A percentile compares a stretch with the other conserved stretches of the same genome.
Evolutionary conservation across 305 asterid genomes (phyloP).

Genomic region (Fraxinus dipetala): DNA sequence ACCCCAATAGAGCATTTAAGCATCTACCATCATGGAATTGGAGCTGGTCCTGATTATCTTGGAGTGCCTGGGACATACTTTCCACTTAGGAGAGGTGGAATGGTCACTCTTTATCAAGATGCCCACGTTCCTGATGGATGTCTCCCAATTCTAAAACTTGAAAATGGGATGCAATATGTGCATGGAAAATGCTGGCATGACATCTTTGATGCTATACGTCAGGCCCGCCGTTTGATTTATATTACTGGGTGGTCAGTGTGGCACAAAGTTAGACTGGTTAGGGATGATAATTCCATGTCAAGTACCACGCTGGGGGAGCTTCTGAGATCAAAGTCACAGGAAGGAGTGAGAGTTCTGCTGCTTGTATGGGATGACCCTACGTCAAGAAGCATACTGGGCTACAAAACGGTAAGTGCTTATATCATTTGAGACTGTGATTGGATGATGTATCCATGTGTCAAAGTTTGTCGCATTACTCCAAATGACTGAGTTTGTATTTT

Average conservation of each 20-base stretch:
- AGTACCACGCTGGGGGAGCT: constrained; percentile 78
- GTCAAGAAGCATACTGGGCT: constrained; percentile 85
- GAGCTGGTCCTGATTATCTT: constrained; percentile 76
- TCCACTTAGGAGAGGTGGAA: constrained; percentile 92
- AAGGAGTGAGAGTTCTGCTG: constrained; percentile 96
- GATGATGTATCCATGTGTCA: constrained; percentile 12
- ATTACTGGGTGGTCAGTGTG: constrained; percentile 98
- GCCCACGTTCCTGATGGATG: constrained; percentile 89
- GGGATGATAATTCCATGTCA: constrained; percentile 64
- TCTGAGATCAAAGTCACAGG: constrained; percentile 86
- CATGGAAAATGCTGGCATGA: constrained; percentile 95
- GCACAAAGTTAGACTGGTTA: constrained; percentile 84
- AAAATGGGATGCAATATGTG: constrained; percentile 61
- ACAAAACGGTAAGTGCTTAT: constrained; percentile 69
- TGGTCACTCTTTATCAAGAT: constrained; percentile 88
- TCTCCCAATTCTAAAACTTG: constrained; percentile 74
- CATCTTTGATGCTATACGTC: constrained; percentile 76
- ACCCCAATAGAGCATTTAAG: constrained; percentile 71
- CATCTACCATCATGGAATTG: constrained; percentile 70
- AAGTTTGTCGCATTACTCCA: neutral
- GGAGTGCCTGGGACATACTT: constrained; percentile 92
- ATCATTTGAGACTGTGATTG: constrained; percentile 3
- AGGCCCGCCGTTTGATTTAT: constrained; percentile 80
- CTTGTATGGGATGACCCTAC: constrained; percentile 98
- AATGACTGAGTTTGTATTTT: neutral